Percentiles rank a stretch among this genome's conserved stretches.
These are phyloP conservation scores for Chrysoporthe cubensis DNA, from an alignment of 2,329 filamentous ascomycete genomes.

Conservation along the genomic window DNA sequence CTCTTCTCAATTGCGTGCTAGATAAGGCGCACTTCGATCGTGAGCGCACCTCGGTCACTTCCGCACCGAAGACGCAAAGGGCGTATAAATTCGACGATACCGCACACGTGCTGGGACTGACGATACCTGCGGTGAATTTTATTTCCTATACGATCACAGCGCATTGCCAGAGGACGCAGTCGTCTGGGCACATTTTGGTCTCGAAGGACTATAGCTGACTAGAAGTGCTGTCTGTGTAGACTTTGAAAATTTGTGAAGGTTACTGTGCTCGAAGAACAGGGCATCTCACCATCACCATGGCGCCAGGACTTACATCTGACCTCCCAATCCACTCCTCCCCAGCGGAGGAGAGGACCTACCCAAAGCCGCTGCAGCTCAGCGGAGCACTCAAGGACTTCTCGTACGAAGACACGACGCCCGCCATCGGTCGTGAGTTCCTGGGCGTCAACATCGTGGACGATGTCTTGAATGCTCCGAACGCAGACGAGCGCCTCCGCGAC, in stretches of 20 bases:
- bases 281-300: constrained; percentile 10
- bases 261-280: not conserved
- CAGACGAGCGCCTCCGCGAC: constrained; percentile 24
- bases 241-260: too few relatives aligned
- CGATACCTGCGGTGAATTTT: too few relatives aligned
- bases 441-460: constrained; percentile 28
- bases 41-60: not conserved
- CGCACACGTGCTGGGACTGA: too few relatives aligned
- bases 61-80: not conserved
- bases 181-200: too few relatives aligned
- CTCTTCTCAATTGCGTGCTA: constrained; percentile 24
- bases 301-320: constrained; percentile 20
- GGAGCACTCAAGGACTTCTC: constrained; percentile 23
- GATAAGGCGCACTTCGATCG: not conserved
- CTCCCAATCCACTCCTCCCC: constrained; percentile 14
- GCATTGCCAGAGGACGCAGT: too few relatives aligned
- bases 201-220: too few relatives aligned
- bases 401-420: constrained; percentile 25
- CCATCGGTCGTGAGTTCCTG: constrained; percentile 26
- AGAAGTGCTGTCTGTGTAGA: too few relatives aligned
- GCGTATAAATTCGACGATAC: too few relatives aligned
- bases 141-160: too few relatives aligned
- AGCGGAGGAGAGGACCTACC: constrained; percentile 17
- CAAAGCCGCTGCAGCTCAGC: constrained; percentile 23
- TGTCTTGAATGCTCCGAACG: constrained; percentile 21